Evolutionary conservation across 2,329 filamentous ascomycete genomes (phyloP).

Genomic region (Diaporthe eres): DNA sequence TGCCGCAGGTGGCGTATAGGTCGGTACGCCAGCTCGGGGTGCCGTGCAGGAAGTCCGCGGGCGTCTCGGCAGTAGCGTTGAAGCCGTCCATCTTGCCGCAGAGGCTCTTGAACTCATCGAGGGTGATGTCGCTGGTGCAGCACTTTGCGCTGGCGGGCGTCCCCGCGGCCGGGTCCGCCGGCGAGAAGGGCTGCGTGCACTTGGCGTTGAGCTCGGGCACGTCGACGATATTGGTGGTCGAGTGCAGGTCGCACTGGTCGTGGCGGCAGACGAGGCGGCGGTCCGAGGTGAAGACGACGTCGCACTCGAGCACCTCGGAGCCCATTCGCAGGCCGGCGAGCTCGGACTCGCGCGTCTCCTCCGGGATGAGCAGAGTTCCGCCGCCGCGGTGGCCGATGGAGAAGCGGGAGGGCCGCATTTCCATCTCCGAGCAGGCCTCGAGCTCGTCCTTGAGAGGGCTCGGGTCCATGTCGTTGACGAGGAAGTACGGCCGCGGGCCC

Average conservation of each 20-base stretch:
- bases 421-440: constrained; percentile 68
- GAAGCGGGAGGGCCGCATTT: constrained; percentile 66
- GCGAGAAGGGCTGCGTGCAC: constrained; percentile 73
- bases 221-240: constrained; percentile 76
- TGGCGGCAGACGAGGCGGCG: constrained; percentile 77
- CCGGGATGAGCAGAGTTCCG: constrained; percentile 73
- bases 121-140: constrained; percentile 80
- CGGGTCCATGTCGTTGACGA: constrained; percentile 74
- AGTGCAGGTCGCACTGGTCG: constrained; percentile 77
- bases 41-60: constrained; percentile 69
- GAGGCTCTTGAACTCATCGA: constrained; percentile 76
- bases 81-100: constrained; percentile 80
- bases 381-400: constrained; percentile 75
- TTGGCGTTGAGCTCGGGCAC: constrained; percentile 74
- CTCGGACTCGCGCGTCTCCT: constrained; percentile 72
- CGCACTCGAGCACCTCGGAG: constrained; percentile 76
- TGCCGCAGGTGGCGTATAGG: constrained; percentile 75
- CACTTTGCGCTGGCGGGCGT: constrained; percentile 72
- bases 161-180: constrained; percentile 60
- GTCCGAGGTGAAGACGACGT: constrained; percentile 77
- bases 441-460: constrained; percentile 72
- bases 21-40: constrained; percentile 75
- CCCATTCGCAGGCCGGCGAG: constrained; percentile 77
- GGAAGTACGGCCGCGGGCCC: constrained; percentile 75
- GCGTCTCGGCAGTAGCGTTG: constrained; percentile 70